phyloP scores from a whole-genome alignment of 23 red algal species.

The Gracilariopsis chorda region DNA sequence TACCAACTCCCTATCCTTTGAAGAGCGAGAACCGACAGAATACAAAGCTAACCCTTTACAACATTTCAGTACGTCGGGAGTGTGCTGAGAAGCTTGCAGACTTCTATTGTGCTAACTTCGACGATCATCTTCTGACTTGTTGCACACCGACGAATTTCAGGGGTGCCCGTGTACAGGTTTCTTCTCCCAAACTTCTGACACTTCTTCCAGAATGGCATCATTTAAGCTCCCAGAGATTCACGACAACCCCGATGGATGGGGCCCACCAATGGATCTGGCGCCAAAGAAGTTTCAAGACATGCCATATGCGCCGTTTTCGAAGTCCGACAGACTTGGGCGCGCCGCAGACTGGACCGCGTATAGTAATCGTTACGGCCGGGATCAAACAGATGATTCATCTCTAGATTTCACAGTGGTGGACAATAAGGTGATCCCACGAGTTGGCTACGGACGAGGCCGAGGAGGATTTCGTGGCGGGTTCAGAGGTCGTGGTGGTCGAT shows the following conservation, averaged over 20 bases:
- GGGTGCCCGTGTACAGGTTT: no score
- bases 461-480: constrained; percentile 65
- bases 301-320: constrained; percentile 98
- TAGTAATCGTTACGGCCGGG: constrained; percentile 20
- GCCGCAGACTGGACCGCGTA: constrained; percentile 86
- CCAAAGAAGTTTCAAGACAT: constrained; percentile 91
- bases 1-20: no score
- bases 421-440: constrained; percentile 48
- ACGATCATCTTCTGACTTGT: no score
- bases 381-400: constrained; percentile 56
- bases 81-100: no score
- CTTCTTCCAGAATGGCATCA: constrained; percentile 29
- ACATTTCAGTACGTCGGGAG: no score
- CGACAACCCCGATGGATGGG: constrained; percentile 96
- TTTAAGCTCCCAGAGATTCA: constrained; percentile 68
- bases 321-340: constrained; percentile 87
- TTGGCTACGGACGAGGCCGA: constrained; percentile 49
- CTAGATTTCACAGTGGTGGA: constrained; percentile 83
- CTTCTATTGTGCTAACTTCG: no score
- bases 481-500: constrained; percentile 59
- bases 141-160: no score
- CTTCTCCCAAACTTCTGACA: neutral
- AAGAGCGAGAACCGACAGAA: no score
- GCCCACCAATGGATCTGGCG: constrained; percentile 91
- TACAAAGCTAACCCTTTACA: no score